Conservation (phyloP, 129 eudicot species). For the Calendula officinalis region DNA sequence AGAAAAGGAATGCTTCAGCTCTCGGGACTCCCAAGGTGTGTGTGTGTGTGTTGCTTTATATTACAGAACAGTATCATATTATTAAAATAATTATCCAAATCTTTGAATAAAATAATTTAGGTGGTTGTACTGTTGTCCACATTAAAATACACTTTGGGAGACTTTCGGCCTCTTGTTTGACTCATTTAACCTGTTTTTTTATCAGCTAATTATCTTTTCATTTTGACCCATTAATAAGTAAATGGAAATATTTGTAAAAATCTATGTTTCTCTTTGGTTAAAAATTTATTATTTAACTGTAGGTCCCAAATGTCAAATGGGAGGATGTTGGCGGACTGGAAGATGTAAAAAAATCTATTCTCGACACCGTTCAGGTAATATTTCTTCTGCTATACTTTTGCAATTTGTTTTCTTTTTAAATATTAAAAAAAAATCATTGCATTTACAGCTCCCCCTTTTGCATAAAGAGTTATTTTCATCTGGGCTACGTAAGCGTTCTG, state of each 20-base stretch:
- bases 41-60: neutral
- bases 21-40: slow-evolving; percentile 91
- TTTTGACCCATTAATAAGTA: slow-evolving; percentile 1
- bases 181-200: neutral
- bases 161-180: neutral
- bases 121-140: neutral
- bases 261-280: neutral
- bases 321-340: slow-evolving; percentile 99
- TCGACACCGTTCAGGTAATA: slow-evolving; percentile 88
- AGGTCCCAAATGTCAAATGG: slow-evolving; percentile 98
- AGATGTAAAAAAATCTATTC: slow-evolving; percentile 92
- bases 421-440: slow-evolving; percentile 1
- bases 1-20: slow-evolving; percentile 86
- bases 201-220: neutral
- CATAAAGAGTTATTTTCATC: slow-evolving; percentile 94
- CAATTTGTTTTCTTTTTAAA: slow-evolving; percentile 14
- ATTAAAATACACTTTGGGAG: no score
- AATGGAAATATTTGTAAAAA: neutral
- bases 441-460: slow-evolving; percentile 82
- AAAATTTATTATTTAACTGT: slow-evolving; percentile 10
- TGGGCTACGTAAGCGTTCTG: slow-evolving; percentile 94
- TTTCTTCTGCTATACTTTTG: slow-evolving; percentile 9
- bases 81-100: neutral
- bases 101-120: neutral
- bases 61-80: neutral